Evolutionary conservation across 2,329 filamentous ascomycete species (phyloP).

Genomic region (Xylariaceae sp.): DNA sequence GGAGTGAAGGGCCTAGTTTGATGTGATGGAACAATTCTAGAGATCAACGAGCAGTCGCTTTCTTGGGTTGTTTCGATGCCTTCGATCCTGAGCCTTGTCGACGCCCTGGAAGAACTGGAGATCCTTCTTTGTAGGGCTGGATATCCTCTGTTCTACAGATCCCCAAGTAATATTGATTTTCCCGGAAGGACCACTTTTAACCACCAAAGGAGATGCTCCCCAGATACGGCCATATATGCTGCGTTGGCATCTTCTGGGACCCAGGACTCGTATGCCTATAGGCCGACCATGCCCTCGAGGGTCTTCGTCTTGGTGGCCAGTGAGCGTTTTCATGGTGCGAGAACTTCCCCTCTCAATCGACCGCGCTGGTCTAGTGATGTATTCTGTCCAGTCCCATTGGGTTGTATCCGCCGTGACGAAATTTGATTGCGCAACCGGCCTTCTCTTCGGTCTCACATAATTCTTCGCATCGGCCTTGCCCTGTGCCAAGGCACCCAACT

Average conservation of each 20-base stretch:
- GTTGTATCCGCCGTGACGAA: background rate
- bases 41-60: background rate
- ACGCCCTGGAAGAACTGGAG: conserved; percentile 53
- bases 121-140: conserved; percentile 39
- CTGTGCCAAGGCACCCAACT: conserved; percentile 49
- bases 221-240: conserved; percentile 44
- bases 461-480: conserved; percentile 43
- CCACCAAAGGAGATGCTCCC: conserved; percentile 40
- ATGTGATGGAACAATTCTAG: background rate
- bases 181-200: conserved; percentile 31
- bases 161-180: conserved; percentile 52
- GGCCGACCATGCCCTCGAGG: conserved; percentile 37
- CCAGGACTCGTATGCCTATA: conserved; percentile 40
- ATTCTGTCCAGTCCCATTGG: conserved; percentile 48
- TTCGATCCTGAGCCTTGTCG: conserved; percentile 34
- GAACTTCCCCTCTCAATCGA: conserved; percentile 43
- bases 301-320: conserved; percentile 42
- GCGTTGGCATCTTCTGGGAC: conserved; percentile 49
- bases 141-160: conserved; percentile 27
- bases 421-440: conserved; percentile 34
- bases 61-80: background rate
- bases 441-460: conserved; percentile 43
- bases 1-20: background rate
- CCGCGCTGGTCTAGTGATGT: conserved; percentile 44
- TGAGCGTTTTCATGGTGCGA: conserved; percentile 40